Evolutionary conservation across 225 moss, liverwort and hornwort species (phyloP), one percentile per base, ranked within the genome.

Genomic region (Ulota crispa): DNA sequence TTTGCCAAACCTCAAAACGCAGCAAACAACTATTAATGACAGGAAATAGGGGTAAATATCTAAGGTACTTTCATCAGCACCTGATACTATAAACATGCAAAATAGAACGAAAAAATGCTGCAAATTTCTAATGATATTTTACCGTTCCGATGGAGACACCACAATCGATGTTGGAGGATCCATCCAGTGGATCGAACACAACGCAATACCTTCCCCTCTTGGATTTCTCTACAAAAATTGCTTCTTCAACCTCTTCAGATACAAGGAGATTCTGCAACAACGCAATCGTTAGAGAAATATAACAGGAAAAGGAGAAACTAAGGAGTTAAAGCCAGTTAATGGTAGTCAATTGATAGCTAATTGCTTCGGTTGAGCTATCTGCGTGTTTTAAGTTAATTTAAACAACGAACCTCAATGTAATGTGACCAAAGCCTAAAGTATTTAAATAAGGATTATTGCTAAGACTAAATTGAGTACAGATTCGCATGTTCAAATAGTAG

Each of bases 91-190:
- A 24, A 70, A 67, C 54, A 54, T 41, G 54, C 60, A 74, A 67
- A 75, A 69, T 37, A 26, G 32, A 71, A 70, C 12, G 24, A 31
- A 45, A 10, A 24, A 13, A 73, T 36, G 42, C 68, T 31, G 67
- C 30, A 78, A 37, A 37, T 30, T 57, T 24, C 9, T 8, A 54
- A 42, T 12, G 52, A 50, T 19, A 41, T 27, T 68, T 82, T 79
- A 98, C 97, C 88, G 98, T 99, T 91, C 98, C 98, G 45, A 99
- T 99, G 71, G 98, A 99, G 69, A 99, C 98, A 68, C 98, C 98
- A 68, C 98, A 99, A 82, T 99, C 98, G 69, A 99, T 99, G 79
- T 99, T 99, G 66, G 98, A 99, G 30, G 98, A 99, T 59, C 98
- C 98, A 90, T 99, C 98, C 55, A 99, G 89, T 37, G 96, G 98